Evolutionary conservation across 495 filamentous ascomycete species (phyloP), one percentile per base, ranked within the genome.

Genomic region (Penicillium soppii): DNA sequence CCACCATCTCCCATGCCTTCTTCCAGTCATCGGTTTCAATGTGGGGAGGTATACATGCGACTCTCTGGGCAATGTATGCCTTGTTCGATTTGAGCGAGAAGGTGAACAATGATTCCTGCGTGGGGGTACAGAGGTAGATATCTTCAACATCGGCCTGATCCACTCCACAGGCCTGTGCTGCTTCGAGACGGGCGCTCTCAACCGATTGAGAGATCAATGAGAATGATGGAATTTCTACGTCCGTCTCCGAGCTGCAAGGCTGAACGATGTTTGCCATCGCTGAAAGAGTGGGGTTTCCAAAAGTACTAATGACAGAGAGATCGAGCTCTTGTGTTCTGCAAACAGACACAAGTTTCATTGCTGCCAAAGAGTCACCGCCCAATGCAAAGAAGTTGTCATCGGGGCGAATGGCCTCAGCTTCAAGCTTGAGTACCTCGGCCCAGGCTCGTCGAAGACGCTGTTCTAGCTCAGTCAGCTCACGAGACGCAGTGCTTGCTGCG

Each of bases 71-170:
- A 4, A 86, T 72, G 47, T 87, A 88, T 10, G 79, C 73, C 35
- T 80, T 77, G 4, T 63, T 65, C 1, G 78, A 73, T 56, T 82
- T 81, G 35, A 76, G 68, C 3, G 84, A 83, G 32, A 86, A 71
- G 1, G 79, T 79, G 59, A 86, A 77, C 1, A 88, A 63, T 1
- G 79, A 83, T 56, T 85, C 84, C 56, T 89, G 85, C 0, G 84
- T 70, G 3, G 84, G 82, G 0, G 83, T 85, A 62, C 81, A 85
- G 1, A 82, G 82, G 52, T 85, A 86, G 22, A 83, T 73, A 37
- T 77, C 73, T 43, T 74, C 52, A 22, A 86, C 54, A 0, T 62
- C 54, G 4, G 43, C 54, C 19, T 57, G 50, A 21, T 63, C 55
- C 5, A 61, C 30, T 33, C 63, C 69, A 49, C 63, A 73, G n/a